phyloP scores from a whole-genome alignment of 768 basidiomycete genomes.

The Termitomyces sp. region DNA sequence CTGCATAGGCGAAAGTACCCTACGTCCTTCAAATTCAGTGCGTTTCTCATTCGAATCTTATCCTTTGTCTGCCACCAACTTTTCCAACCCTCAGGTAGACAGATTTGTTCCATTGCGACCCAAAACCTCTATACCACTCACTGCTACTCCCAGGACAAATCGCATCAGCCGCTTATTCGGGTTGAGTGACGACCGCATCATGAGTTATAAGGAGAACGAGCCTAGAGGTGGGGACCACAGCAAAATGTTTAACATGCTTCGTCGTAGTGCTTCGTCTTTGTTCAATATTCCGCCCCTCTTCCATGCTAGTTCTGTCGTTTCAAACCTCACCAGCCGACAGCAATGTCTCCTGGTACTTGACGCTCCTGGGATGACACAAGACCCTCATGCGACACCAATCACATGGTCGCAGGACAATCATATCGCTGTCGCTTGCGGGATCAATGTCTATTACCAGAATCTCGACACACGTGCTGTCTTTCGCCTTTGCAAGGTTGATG shows the following conservation, averaged over 20 bases:
- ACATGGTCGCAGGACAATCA: conserved; percentile 55
- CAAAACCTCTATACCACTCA: conserved; percentile 46
- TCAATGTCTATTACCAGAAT: conserved; percentile 59
- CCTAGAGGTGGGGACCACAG: conserved; percentile 24
- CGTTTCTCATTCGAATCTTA: neutral
- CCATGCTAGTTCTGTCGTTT: conserved; percentile 44
- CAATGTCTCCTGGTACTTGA: conserved; percentile 60
- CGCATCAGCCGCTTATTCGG: conserved; percentile 62
- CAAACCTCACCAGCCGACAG: conserved; percentile 47
- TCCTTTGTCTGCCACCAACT: neutral
- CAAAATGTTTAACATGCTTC: conserved; percentile 42
- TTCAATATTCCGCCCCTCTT: conserved; percentile 27
- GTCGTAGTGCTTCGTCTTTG: conserved; percentile 47
- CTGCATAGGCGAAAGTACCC: conserved; percentile 1
- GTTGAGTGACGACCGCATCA: conserved; percentile 47
- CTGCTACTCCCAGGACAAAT: conserved; percentile 61
- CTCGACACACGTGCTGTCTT: conserved; percentile 48
- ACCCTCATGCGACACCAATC: conserved; percentile 53
- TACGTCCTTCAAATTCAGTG: conserved; percentile 13
- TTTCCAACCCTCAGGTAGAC: conserved; percentile 38
- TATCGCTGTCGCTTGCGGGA: conserved; percentile 59
- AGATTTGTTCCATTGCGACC: conserved; percentile 56
- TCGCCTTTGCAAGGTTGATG: conserved; percentile 39
- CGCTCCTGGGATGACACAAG: conserved; percentile 52
- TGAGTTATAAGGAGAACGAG: conserved; percentile 42